Evolutionary conservation across 345 rosid genomes (phyloP).

Genomic region (Diplotaxis tenuifolia): DNA sequence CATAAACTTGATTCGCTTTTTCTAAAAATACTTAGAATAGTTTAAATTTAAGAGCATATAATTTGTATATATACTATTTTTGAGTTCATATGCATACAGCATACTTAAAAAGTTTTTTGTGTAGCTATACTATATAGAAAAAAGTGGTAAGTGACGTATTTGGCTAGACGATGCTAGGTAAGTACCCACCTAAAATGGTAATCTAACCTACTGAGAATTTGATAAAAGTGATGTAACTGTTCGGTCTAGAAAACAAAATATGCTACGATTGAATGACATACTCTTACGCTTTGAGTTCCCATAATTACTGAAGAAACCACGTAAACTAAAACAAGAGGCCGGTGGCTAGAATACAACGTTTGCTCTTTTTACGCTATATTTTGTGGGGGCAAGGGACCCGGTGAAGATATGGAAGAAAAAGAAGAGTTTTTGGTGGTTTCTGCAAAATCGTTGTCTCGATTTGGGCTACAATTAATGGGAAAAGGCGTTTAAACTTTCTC

Average conservation of each 20-base stretch:
- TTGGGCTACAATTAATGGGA: slow-evolving; percentile 16
- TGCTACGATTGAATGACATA: neutral
- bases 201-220: neutral
- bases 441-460: slow-evolving; percentile 6
- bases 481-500: slow-evolving; percentile 7
- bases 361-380: slow-evolving; percentile 15
- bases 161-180: neutral
- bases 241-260: neutral
- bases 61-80: neutral
- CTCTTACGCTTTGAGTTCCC: slow-evolving; percentile 1
- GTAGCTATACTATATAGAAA: neutral
- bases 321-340: neutral
- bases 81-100: neutral
- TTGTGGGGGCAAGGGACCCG: neutral
- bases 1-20: neutral
- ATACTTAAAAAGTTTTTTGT: neutral
- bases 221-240: neutral
- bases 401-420: slow-evolving; percentile 8
- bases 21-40: neutral
- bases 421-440: slow-evolving; percentile 19
- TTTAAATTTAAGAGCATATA: neutral
- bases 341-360: slow-evolving; percentile 2
- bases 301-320: neutral
- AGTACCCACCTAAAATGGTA: neutral
- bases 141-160: neutral